Conservation (phyloP, 306 rosid genomes). For the Alnus rubra region DNA sequence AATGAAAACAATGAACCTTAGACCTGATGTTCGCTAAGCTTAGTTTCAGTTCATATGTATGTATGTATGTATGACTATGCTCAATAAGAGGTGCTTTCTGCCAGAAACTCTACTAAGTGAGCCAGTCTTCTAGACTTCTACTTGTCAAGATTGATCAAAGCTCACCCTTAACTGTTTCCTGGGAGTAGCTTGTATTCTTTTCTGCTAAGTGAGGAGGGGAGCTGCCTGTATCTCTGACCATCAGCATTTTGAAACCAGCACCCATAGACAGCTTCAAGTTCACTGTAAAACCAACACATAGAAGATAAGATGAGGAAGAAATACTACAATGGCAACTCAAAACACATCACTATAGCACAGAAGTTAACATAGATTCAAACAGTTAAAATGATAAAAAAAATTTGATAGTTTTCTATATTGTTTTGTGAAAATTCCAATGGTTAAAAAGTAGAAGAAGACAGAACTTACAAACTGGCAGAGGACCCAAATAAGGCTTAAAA, state of each 20-base stretch:
- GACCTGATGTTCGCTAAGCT: too few relatives aligned
- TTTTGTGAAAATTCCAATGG: conserved; percentile 7
- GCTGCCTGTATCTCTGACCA: conserved; percentile 43
- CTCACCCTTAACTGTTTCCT: conserved; percentile 39
- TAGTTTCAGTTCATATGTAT: too few relatives aligned
- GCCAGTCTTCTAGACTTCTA: not conserved
- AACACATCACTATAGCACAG: not conserved
- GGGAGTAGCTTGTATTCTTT: conserved; percentile 20
- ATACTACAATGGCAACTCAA: not conserved
- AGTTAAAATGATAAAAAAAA: not conserved
- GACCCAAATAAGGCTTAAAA: conserved; percentile 65
- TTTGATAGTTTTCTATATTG: not conserved
- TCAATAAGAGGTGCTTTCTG: not conserved
- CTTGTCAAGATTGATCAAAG: conserved; percentile 1
- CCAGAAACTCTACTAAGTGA: not conserved
- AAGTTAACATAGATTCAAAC: not conserved
- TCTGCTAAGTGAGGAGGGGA: not conserved
- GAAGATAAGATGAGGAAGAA: conserved; percentile 10
- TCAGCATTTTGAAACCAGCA: conserved; percentile 50
- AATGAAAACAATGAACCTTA: too few relatives aligned
- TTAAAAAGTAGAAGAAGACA: conserved; percentile 1
- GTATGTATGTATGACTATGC: too few relatives aligned
- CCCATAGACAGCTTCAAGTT: conserved; percentile 49
- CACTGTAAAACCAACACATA: conserved; percentile 42
- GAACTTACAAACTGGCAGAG: conserved; percentile 64